These are phyloP conservation scores for Saraca asoca DNA, from an alignment of 331 rosid genomes.

Conservation along the genomic window DNA sequence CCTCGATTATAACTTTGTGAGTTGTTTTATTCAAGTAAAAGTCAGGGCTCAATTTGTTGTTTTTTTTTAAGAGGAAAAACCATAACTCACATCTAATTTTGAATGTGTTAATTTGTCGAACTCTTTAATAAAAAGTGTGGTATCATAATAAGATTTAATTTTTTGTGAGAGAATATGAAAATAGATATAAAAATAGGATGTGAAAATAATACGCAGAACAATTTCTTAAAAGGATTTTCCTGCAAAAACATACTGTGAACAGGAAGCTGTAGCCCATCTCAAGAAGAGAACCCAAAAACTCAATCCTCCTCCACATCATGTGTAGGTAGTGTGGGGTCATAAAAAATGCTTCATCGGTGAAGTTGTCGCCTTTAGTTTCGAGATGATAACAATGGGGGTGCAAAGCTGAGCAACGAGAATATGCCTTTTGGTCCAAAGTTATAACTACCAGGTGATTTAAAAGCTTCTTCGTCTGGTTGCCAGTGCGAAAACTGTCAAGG, in stretches of 20 bases:
- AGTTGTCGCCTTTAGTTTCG: constrained; percentile 51
- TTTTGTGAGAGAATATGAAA: too few species aligned
- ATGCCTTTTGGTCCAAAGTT: constrained; percentile 70
- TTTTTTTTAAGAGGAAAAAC: too few species aligned
- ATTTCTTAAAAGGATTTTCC: background rate
- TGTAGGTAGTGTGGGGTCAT: constrained; percentile 60
- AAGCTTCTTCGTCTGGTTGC: constrained; percentile 59
- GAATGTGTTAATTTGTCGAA: too few species aligned
- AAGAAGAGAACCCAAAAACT: constrained; percentile 63
- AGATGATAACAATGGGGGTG: constrained; percentile 67
- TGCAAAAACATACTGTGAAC: constrained; percentile 57
- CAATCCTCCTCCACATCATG: constrained; percentile 89
- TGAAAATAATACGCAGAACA: too few species aligned
- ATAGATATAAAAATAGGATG: too few species aligned
- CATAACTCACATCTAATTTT: too few species aligned
- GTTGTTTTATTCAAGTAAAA: too few species aligned
- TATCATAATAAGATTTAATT: too few species aligned
- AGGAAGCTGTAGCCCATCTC: constrained; percentile 72
- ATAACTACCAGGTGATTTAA: constrained; percentile 66
- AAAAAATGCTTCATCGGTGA: constrained; percentile 60
- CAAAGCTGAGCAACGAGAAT: constrained; percentile 54
- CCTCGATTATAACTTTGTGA: too few species aligned
- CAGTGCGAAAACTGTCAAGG: constrained; percentile 64
- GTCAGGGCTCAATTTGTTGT: too few species aligned
- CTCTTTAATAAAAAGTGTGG: too few species aligned